These are phyloP conservation scores for Bacterosira constricta DNA, from an alignment of 108 stramenopile genomes.

Conservation along the genomic window DNA sequence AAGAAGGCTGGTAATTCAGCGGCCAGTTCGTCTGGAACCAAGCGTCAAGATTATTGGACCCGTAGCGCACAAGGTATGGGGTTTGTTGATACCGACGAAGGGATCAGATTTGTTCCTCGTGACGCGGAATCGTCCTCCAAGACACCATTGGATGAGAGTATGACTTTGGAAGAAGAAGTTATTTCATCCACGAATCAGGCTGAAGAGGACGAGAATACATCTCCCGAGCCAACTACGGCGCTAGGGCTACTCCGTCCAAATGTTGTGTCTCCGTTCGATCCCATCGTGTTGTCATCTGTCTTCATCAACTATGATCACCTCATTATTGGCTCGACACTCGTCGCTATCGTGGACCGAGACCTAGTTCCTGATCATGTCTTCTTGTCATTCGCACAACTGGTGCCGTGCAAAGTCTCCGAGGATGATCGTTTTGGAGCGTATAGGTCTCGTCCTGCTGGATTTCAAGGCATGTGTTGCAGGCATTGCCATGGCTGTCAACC, in stretches of 20 bases:
- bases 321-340: constrained; percentile 30
- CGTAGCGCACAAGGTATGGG: constrained; percentile 29
- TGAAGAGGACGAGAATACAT: no score
- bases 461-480: constrained; percentile 70
- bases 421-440: constrained; percentile 76
- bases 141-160: neutral
- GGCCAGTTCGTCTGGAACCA: neutral
- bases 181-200: neutral
- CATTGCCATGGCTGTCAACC: constrained; percentile 58
- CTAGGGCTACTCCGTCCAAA: constrained; percentile 1
- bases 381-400: constrained; percentile 77
- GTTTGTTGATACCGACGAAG: constrained; percentile 36
- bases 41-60: constrained; percentile 28
- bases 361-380: constrained; percentile 76
- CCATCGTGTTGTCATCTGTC: neutral
- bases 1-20: constrained; percentile 24
- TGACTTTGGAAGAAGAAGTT: neutral
- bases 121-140: constrained; percentile 1
- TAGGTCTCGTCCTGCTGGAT: constrained; percentile 65
- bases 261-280: constrained; percentile 20
- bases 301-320: constrained; percentile 1
- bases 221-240: neutral
- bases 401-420: constrained; percentile 50
- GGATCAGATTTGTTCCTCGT: constrained; percentile 33
- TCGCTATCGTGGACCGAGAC: constrained; percentile 59